Conservation (phyloP, 1,284 basidiomycete genomes). For the Agaricales sp. region DNA sequence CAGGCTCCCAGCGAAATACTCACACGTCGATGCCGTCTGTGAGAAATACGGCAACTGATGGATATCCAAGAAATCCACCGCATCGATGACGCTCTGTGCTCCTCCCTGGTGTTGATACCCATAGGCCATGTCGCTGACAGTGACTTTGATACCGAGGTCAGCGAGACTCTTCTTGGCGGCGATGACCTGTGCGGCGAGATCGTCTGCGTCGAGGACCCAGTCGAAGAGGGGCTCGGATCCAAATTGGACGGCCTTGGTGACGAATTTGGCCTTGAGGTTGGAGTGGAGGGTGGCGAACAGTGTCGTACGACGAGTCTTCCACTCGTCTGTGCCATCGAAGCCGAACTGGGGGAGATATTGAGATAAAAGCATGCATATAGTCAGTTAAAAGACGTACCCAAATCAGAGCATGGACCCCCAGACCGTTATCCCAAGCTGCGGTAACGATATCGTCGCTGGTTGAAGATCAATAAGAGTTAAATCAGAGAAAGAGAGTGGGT, state of each 20-base stretch:
- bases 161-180: slow-evolving; percentile 40
- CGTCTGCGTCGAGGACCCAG: slow-evolving; percentile 13
- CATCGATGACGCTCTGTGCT: slow-evolving; percentile 46
- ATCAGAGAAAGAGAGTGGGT: slow-evolving; percentile 1
- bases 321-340: slow-evolving; percentile 44
- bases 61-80: slow-evolving; percentile 56
- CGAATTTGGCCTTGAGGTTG: slow-evolving; percentile 57
- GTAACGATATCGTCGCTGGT: slow-evolving; percentile 55
- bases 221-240: slow-evolving; percentile 64
- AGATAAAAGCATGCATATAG: neutral
- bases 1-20: slow-evolving; percentile 8
- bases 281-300: slow-evolving; percentile 45
- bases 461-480: slow-evolving; percentile 4
- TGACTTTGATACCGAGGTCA: slow-evolving; percentile 26
- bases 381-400: slow-evolving; percentile 1
- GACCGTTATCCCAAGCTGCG: slow-evolving; percentile 57
- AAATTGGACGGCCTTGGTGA: slow-evolving; percentile 59
- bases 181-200: slow-evolving; percentile 47
- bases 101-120: slow-evolving; percentile 34
- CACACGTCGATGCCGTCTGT: slow-evolving; percentile 46
- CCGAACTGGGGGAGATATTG: slow-evolving; percentile 36
- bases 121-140: slow-evolving; percentile 1
- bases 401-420: slow-evolving; percentile 55
- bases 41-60: slow-evolving; percentile 74
- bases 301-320: slow-evolving; percentile 42